phyloP scores from a whole-genome alignment of 2,329 filamentous ascomycete species.

The Cercospora sp. region DNA sequence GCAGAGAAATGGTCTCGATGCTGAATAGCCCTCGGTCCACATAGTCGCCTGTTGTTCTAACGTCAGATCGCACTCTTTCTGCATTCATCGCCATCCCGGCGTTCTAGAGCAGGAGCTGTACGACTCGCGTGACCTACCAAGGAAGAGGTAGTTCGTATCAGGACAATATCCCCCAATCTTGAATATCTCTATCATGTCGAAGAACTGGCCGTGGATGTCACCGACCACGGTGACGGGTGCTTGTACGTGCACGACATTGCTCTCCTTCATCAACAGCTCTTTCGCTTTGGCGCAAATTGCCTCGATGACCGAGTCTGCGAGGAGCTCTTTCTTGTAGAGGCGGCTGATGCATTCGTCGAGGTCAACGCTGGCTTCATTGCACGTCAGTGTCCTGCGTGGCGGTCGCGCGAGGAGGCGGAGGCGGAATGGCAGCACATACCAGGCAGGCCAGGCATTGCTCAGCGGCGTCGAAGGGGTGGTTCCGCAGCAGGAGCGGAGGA shows the following conservation, averaged over 20 bases:
- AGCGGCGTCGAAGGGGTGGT: slow-evolving; percentile 14
- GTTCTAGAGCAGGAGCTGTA: not conserved
- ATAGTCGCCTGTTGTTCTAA: slow-evolving; percentile 62
- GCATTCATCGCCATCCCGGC: not conserved
- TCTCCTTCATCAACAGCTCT: slow-evolving; percentile 98
- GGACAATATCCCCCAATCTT: slow-evolving; percentile 96
- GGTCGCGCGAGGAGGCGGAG: not conserved
- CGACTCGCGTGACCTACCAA: slow-evolving; percentile 61
- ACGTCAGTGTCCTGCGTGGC: slow-evolving; percentile 20
- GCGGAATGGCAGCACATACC: slow-evolving; percentile 41
- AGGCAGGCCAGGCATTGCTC: slow-evolving; percentile 53
- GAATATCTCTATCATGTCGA: slow-evolving; percentile 98
- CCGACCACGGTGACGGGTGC: slow-evolving; percentile 96
- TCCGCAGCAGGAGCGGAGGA: slow-evolving; percentile 12
- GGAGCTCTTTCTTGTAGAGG: slow-evolving; percentile 93
- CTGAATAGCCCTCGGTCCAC: slow-evolving; percentile 92
- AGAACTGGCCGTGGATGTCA: slow-evolving; percentile 98
- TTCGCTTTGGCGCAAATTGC: slow-evolving; percentile 99
- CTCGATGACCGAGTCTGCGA: slow-evolving; percentile 97
- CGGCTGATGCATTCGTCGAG: slow-evolving; percentile 97
- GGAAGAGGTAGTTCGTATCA: slow-evolving; percentile 96
- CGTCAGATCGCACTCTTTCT: slow-evolving; percentile 10
- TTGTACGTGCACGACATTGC: slow-evolving; percentile 96
- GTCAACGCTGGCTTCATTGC: slow-evolving; percentile 78
- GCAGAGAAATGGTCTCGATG: slow-evolving; percentile 96